Percentiles rank a stretch among this genome's conserved stretches.
Conservation (phyloP, 1,284 basidiomycete species). For the Entoloma clypeatum region DNA sequence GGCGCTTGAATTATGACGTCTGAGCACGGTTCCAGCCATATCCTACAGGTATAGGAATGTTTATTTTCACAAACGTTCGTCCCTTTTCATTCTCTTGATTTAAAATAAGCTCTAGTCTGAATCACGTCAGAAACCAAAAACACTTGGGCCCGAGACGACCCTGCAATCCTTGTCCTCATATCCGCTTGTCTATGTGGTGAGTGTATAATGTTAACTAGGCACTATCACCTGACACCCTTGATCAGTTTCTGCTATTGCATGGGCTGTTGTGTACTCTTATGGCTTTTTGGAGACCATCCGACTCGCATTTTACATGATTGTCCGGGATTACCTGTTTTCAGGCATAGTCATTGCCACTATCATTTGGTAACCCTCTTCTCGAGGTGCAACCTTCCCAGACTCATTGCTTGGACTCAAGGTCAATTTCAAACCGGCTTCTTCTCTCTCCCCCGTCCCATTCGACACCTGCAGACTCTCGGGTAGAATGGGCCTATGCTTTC, state of each 20-base stretch:
- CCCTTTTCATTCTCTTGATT: background rate
- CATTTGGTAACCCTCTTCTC: constrained; percentile 60
- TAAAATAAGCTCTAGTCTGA: background rate
- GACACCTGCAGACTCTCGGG: constrained; percentile 64
- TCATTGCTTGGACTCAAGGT: constrained; percentile 37
- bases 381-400: background rate
- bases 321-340: constrained; percentile 81
- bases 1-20: constrained; percentile 7
- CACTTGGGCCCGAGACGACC: constrained; percentile 94
- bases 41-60: constrained; percentile 76
- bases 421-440: constrained; percentile 68
- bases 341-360: constrained; percentile 73
- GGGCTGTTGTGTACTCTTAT: constrained; percentile 82
- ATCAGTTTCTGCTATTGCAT: constrained; percentile 75
- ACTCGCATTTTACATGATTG: constrained; percentile 76
- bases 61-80: constrained; percentile 85
- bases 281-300: constrained; percentile 51
- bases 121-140: constrained; percentile 85
- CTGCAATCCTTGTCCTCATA: constrained; percentile 86
- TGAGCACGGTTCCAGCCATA: constrained; percentile 1
- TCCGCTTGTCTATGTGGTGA: constrained; percentile 71
- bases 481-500: constrained; percentile 92
- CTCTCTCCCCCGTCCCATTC: constrained; percentile 73
- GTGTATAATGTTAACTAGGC: constrained; percentile 24
- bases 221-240: constrained; percentile 5